These are phyloP conservation scores for Arthrobotrys megalospora DNA, from an alignment of 2,329 filamentous ascomycete genomes.

Conservation along the genomic window DNA sequence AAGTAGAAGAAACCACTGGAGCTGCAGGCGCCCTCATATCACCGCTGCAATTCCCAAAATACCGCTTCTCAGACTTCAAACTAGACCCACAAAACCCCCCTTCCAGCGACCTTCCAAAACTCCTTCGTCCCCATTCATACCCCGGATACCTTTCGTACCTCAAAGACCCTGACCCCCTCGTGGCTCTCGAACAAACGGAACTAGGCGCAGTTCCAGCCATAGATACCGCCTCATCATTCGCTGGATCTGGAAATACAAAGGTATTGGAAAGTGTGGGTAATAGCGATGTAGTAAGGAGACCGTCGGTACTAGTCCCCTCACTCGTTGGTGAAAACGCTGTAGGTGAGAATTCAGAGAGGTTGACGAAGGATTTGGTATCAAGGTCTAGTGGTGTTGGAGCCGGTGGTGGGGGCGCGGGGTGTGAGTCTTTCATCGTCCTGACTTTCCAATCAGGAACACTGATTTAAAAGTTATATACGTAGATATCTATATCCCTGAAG, in stretches of 20 bases:
- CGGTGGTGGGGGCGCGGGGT: not conserved
- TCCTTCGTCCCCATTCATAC: not conserved
- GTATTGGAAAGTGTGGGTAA: slow-evolving; percentile 12
- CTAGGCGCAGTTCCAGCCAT: not conserved
- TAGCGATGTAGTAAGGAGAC: slow-evolving; percentile 16
- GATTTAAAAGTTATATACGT: not conserved
- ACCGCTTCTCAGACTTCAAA: not conserved
- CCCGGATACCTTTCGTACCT: not conserved
- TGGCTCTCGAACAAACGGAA: not conserved
- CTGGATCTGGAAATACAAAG: slow-evolving; percentile 20
- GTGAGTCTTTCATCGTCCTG: slow-evolving; percentile 7
- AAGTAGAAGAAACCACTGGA: not conserved
- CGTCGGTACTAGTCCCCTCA: not conserved
- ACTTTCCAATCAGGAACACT: not conserved
- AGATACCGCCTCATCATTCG: not conserved
- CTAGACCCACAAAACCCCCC: not conserved
- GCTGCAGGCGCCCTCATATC: no score
- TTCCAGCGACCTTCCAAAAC: not conserved
- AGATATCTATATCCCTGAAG: not conserved
- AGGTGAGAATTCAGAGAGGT: slow-evolving; percentile 24
- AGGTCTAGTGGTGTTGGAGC: not conserved
- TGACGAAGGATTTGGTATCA: slow-evolving; percentile 13
- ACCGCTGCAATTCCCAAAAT: not conserved
- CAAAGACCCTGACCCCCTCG: not conserved
- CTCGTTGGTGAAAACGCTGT: slow-evolving; percentile 2